Percentiles rank a stretch among this genome's conserved stretches.
These are phyloP conservation scores for Mortierella sp. DNA, from an alignment of 371 early-diverging fungal genomes.

Conservation along the genomic window DNA sequence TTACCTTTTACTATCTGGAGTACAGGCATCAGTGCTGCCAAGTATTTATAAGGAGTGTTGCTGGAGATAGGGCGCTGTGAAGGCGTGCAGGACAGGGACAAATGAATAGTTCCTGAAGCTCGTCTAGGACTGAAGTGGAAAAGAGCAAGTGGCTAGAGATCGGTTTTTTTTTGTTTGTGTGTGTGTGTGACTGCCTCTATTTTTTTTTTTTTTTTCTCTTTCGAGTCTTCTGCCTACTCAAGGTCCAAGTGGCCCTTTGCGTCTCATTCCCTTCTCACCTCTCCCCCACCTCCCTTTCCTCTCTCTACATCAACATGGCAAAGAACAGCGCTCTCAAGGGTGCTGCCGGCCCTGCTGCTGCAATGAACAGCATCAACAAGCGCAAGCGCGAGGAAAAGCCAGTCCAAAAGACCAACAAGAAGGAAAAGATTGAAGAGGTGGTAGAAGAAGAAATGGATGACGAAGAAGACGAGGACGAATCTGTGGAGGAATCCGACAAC, in stretches of 20 bases:
- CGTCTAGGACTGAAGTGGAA: too few relatives aligned
- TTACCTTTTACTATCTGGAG: too few relatives aligned
- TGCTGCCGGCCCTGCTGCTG: constrained; percentile 26
- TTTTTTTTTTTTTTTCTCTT: constrained; percentile 29
- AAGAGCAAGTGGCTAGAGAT: neutral
- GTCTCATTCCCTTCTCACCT: neutral
- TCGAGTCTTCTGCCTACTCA: neutral
- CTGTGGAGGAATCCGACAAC: constrained; percentile 44
- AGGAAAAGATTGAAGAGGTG: constrained; percentile 47
- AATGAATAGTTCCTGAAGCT: too few relatives aligned
- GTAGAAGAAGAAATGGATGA: constrained; percentile 44
- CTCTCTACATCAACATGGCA: constrained; percentile 29
- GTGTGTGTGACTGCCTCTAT: constrained; percentile 15
- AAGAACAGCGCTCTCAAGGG: constrained; percentile 36
- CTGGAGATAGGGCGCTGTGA: too few relatives aligned
- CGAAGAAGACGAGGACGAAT: constrained; percentile 48
- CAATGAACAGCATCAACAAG: constrained; percentile 30
- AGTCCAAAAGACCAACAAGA: constrained; percentile 50
- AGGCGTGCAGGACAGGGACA: too few relatives aligned
- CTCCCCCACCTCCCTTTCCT: neutral
- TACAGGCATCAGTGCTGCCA: neutral
- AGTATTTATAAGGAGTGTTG: too few relatives aligned
- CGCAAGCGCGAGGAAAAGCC: constrained; percentile 52
- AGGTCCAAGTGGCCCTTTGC: neutral
- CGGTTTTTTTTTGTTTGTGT: constrained; percentile 20